Evolutionary conservation across 192 early-diverging fungal species (phyloP).

Genomic region (Backusella westeae): DNA sequence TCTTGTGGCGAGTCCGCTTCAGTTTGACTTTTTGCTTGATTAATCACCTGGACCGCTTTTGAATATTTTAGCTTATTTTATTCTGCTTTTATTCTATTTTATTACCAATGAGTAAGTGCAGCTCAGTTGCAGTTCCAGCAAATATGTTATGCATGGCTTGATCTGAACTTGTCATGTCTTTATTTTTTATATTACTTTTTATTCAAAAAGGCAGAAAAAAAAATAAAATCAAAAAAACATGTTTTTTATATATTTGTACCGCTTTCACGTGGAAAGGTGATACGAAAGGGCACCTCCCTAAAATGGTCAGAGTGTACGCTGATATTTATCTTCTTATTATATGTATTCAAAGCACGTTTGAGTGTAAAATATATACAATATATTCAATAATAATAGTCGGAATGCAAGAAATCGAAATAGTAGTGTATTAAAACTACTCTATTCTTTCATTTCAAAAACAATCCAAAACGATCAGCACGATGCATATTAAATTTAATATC

Average conservation of each 20-base stretch:
- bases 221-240: background rate
- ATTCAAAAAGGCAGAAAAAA: background rate
- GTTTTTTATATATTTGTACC: background rate
- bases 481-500: no score
- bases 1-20: background rate
- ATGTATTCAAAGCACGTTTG: no score
- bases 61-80: background rate
- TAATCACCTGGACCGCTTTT: slow-evolving; percentile 4
- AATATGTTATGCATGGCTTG: slow-evolving; percentile 1
- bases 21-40: background rate
- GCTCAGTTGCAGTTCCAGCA: slow-evolving; percentile 13
- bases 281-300: background rate
- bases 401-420: no score
- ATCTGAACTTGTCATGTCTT: background rate
- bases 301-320: background rate
- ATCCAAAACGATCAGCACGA: no score
- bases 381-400: no score
- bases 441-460: no score
- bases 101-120: slow-evolving; percentile 11
- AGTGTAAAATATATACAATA: no score
- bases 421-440: no score
- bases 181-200: background rate
- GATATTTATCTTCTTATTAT: background rate
- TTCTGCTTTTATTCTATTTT: no score
- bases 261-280: background rate